Evolutionary conservation across 305 asterid species (phyloP).

Genomic region (Solanum hybrid): DNA sequence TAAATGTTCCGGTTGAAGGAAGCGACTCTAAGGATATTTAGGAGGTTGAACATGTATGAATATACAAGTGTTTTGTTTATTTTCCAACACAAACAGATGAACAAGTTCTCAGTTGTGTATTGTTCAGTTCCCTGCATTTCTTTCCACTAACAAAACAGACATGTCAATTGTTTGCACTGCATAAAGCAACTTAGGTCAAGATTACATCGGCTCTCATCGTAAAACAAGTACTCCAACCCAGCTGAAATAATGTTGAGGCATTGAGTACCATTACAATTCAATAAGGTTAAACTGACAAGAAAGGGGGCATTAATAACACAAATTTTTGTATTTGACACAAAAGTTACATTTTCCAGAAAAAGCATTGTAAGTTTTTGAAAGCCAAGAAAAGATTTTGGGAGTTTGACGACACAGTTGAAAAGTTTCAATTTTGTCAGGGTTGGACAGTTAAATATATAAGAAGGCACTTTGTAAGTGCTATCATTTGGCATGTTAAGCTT

Average conservation of each 20-base stretch:
- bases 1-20: too few species aligned
- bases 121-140: too few species aligned
- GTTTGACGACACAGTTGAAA: conserved; percentile 14
- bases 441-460: conserved; percentile 23
- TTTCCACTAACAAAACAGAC: too few species aligned
- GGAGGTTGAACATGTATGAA: too few species aligned
- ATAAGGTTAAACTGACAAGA: not conserved
- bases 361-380: not conserved
- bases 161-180: too few species aligned
- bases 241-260: not conserved
- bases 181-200: too few species aligned
- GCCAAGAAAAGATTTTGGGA: not conserved
- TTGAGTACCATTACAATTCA: not conserved
- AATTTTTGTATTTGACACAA: not conserved
- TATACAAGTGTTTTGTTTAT: too few species aligned
- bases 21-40: too few species aligned
- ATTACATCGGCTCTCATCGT: too few species aligned
- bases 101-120: too few species aligned
- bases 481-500: conserved; percentile 32
- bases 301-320: not conserved
- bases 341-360: not conserved
- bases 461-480: conserved; percentile 26
- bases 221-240: not conserved
- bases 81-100: too few species aligned
- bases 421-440: conserved; percentile 30